A percentile compares a stretch with the other conserved stretches of the same genome.
phyloP scores from a whole-genome alignment of 148 eudicot genomes.

The Gaultheria prostrata region DNA sequence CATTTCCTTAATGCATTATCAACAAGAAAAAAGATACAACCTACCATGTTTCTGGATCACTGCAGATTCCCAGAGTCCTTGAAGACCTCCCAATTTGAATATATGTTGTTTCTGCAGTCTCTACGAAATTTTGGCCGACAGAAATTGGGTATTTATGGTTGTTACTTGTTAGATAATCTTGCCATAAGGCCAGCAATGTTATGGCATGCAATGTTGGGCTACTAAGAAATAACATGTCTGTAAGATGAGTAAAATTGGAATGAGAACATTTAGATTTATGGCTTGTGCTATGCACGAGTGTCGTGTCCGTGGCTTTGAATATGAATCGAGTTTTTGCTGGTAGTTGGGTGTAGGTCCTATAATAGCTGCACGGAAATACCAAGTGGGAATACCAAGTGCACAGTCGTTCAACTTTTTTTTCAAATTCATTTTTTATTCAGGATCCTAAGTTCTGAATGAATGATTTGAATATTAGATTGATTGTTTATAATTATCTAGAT shows the following conservation, averaged over 20 bases:
- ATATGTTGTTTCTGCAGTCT: background rate
- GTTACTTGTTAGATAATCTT: background rate
- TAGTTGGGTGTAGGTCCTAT: too few relatives aligned
- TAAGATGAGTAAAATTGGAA: background rate
- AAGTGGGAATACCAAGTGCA: too few relatives aligned
- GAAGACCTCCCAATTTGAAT: background rate
- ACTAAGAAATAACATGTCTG: background rate
- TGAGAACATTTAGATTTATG: background rate
- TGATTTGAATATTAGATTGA: too few relatives aligned
- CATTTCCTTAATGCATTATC: background rate
- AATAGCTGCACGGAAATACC: too few relatives aligned
- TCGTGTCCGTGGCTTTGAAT: too few relatives aligned
- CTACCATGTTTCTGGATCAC: background rate
- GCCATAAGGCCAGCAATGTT: background rate
- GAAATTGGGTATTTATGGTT: background rate
- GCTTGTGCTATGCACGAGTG: too few relatives aligned
- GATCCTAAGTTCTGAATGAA: too few relatives aligned
- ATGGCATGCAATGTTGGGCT: background rate
- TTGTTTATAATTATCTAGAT: too few relatives aligned
- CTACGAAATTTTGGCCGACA: background rate
- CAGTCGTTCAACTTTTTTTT: too few relatives aligned
- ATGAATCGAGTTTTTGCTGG: too few relatives aligned
- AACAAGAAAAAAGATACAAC: background rate
- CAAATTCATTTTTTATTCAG: too few relatives aligned
- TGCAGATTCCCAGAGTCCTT: background rate